Base-by-base conservation (phyloP, 2,329 filamentous ascomycete genomes). In the Lachnellula cervina region DNA sequence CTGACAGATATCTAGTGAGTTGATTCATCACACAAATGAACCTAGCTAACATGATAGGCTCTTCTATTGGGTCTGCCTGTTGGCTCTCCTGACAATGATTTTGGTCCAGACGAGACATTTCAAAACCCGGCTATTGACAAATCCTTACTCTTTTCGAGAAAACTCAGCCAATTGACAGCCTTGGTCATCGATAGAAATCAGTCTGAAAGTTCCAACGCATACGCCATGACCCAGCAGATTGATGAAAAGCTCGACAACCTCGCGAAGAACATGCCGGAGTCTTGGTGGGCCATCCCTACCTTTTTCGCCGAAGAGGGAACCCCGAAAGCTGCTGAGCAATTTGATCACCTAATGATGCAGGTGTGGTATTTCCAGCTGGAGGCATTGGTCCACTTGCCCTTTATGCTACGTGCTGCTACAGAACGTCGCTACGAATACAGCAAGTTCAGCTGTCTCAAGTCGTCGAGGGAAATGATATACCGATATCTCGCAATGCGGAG, bases 351-450 rank as follows among this genome's bases (percentile, higher is more conserved):
- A 1, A 63, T 69, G 59, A 55, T 51, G 14, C 65, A 69, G 45
- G 63, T 69, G 4, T 69, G 64, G 60, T 66, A 63, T 43, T 69
- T 59, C 49, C 66, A 69, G 45, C 44, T 69, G 7, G 56, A 67
- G 50, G 56, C 58, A 6, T 56, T 69, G 3, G 40, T 68, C 1
- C 67, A 69, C 52, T 50, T 69, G 14, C 67, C 66, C 25, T 69
- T 67, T 50, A 69, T 69, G 67, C 57, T 69, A n/a, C 62, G 63
- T 40, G 65, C 67, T 5, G 57, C 64, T 8, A 68, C 60, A 2
- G 66, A 69, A 49, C 59, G 65, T 16, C 64, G 65, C 1, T 69
- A 64, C 51, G 66, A 69, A 17, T 69, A 68, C 53, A 68, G 62
- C 51, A 69, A 65, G 58, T 65, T 69, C 37, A 62, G 57, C 25